Evolutionary conservation across 176 grass and related monocot genomes (phyloP), one percentile per base, ranked within the genome.

Genomic region (Elymus sibiricus): DNA sequence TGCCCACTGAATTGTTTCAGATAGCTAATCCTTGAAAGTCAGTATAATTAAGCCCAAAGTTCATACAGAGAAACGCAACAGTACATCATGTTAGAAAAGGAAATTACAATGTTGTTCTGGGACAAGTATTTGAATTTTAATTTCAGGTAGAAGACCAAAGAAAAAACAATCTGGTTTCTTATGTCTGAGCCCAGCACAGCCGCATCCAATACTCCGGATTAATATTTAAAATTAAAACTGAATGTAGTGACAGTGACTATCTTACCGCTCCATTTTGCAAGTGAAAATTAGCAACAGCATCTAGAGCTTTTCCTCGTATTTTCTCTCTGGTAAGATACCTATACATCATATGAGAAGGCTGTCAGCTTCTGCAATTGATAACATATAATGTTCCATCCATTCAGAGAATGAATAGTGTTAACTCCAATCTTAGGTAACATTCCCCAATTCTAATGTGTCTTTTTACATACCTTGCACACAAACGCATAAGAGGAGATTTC

Each of bases 251-350:
- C 32, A 59, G 42, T 56, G 22, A 40, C 4, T 83, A 47, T 34
- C 96, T 92, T 92, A 95, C 96, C 43, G 96, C 92, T 98, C 93
- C 93, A 88, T 98, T 98, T 89, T 98, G 96, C 88, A 98, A 91
- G 84, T 98, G 93, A 89, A 98, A 98, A 85, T 98, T 98, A 28
- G 93, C 93, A 78, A 95, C 93, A 24, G 86, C 86, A 63, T 98
- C 93, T 71, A 98, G 93, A 67, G 93, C 91, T 89, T 94, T 98
- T 53, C 96, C 96, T 59, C 96, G 78, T 61, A 92, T 95, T 88
- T 93, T 98, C 90, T 95, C 96, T 87, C 84, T 89, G 60, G 85
- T 65, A 64, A 98, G 90, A 83, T 98, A 98, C 92, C 93, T 98
- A 65, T 44, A 90, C 44, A 87, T 85, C 17, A 72, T 26, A 37